A percentile compares a stretch with the other conserved stretches of the same genome.
Evolutionary conservation across 2,329 filamentous ascomycete species (phyloP).

Genomic region (Tolypocladium ovalisporum): DNA sequence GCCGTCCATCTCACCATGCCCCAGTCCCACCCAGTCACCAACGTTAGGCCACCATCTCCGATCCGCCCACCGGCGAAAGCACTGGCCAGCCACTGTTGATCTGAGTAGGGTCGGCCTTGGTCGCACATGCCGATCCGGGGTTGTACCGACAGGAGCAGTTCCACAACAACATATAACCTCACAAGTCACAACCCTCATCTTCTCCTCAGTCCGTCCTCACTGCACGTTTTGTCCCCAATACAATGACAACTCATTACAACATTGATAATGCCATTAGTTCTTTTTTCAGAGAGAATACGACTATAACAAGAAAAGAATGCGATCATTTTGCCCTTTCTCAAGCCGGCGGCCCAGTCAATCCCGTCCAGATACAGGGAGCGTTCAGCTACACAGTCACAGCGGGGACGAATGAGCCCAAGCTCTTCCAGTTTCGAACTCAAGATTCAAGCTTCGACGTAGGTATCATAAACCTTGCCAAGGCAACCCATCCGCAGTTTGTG

Average conservation of each 20-base stretch:
- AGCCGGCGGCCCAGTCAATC: conserved; percentile 3
- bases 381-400: conserved; percentile 7
- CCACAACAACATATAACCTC: too few relatives aligned
- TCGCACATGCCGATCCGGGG: too few relatives aligned
- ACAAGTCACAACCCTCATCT: too few relatives aligned
- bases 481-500: conserved; percentile 2
- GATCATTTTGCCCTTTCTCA: conserved; percentile 6
- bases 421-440: conserved; percentile 8
- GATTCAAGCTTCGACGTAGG: conserved; percentile 1
- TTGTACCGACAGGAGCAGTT: too few relatives aligned
- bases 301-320: conserved; percentile 8
- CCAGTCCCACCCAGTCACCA: too few relatives aligned
- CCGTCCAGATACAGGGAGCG: conserved; percentile 9
- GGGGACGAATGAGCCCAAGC: conserved; percentile 1
- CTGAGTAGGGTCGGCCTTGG: too few relatives aligned
- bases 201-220: too few relatives aligned
- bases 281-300: conserved; percentile 5
- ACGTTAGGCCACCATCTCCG: too few relatives aligned
- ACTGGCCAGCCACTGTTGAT: too few relatives aligned
- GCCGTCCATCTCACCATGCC: too few relatives aligned
- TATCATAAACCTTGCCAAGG: conserved; percentile 2
- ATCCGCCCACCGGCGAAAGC: too few relatives aligned
- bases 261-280: conserved; percentile 4
- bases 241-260: conserved; percentile 1
- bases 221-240: too few relatives aligned